Conservation (phyloP, 2,329 filamentous ascomycete species). For the Diplodia corticola region DNA sequence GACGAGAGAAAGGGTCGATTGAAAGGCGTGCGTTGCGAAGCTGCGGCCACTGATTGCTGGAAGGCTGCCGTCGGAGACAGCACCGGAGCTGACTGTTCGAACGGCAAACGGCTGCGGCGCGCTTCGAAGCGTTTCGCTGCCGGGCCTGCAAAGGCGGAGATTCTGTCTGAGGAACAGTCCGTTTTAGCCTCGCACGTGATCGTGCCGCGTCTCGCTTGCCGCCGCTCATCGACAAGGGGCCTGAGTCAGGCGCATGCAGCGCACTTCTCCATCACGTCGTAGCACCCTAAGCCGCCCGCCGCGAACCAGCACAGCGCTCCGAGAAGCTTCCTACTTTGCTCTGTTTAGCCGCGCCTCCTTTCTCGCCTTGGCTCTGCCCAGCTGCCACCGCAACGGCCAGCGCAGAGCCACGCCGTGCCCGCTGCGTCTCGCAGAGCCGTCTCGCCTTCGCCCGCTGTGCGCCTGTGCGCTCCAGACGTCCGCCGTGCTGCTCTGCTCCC, state of each 20-base stretch:
- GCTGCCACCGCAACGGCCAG: background rate
- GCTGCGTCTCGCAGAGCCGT: background rate
- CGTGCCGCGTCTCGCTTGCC: conserved; percentile 5
- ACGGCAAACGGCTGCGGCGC: background rate
- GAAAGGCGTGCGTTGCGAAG: background rate
- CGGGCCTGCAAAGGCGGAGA: background rate
- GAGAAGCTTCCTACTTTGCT: background rate
- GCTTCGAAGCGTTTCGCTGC: conserved; percentile 10
- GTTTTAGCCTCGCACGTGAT: conserved; percentile 17
- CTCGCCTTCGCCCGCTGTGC: background rate
- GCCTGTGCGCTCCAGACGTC: background rate
- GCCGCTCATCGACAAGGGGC: conserved; percentile 4
- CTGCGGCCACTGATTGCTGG: background rate
- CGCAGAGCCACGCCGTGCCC: background rate
- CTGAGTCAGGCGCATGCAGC: conserved; percentile 13
- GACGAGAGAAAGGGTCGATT: background rate
- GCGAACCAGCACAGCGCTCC: background rate
- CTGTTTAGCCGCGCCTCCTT: background rate
- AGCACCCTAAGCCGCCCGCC: conserved; percentile 10
- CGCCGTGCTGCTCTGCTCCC: background rate
- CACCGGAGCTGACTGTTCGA: background rate
- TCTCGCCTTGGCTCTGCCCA: background rate
- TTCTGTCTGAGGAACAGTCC: background rate
- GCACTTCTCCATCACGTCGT: conserved; percentile 6
- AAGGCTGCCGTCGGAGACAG: background rate